These are phyloP conservation scores for Termitomyces bulborhizus DNA, from an alignment of 768 basidiomycete genomes.

Conservation along the genomic window DNA sequence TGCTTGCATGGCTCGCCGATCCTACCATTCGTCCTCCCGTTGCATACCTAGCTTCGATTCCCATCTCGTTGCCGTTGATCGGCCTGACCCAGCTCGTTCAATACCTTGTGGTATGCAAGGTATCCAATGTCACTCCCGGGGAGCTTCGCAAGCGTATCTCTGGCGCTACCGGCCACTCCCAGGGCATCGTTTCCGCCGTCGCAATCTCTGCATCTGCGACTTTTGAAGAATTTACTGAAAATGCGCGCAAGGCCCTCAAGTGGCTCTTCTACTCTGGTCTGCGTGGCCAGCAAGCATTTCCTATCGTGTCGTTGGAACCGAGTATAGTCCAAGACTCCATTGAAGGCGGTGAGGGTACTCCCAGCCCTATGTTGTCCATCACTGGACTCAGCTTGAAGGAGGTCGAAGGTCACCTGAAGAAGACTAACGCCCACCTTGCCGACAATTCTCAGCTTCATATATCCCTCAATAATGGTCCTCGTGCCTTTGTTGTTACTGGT, in stretches of 20 bases:
- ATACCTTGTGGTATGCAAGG: conserved; percentile 77
- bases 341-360: conserved; percentile 89
- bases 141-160: conserved; percentile 70
- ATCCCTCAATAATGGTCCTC: conserved; percentile 90
- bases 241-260: conserved; percentile 77
- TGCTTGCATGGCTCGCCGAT: conserved; percentile 79
- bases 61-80: conserved; percentile 92
- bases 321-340: conserved; percentile 80
- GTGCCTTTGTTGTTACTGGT: conserved; percentile 89
- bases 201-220: conserved; percentile 76
- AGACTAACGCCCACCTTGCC: conserved; percentile 85
- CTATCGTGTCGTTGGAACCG: conserved; percentile 85
- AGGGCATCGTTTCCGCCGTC: conserved; percentile 94
- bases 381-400: conserved; percentile 73
- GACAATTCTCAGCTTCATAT: conserved; percentile 73
- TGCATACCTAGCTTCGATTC: conserved; percentile 87
- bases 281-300: conserved; percentile 92
- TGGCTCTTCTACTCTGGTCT: conserved; percentile 94
- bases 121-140: conserved; percentile 70
- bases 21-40: conserved; percentile 64
- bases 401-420: conserved; percentile 73
- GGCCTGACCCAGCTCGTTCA: conserved; percentile 94
- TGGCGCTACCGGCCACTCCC: conserved; percentile 95
- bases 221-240: conserved; percentile 67
- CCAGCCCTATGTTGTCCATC: conserved; percentile 91